These are phyloP conservation scores for Pythium coloratum DNA, from an alignment of 352 stramenopile species.

Conservation along the genomic window DNA sequence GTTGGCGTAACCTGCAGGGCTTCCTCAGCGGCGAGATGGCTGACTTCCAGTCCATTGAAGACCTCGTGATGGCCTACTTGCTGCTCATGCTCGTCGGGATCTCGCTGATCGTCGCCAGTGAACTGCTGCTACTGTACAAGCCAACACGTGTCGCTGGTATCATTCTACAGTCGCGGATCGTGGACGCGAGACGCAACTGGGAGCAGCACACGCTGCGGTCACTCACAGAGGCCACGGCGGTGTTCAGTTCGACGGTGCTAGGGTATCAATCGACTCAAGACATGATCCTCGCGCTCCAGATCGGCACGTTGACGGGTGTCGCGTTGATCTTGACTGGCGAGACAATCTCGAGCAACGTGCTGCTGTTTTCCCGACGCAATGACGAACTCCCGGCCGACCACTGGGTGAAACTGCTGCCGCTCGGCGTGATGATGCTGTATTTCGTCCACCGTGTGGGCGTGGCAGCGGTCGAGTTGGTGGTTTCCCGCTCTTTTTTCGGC, in stretches of 20 bases:
- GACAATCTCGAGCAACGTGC: conserved; percentile 34
- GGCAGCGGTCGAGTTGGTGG: conserved; percentile 42
- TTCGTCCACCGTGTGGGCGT: conserved; percentile 56
- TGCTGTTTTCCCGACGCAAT: conserved; percentile 30
- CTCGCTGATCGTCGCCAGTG: conserved; percentile 74
- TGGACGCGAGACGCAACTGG: conserved; percentile 71
- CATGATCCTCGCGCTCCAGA: conserved; percentile 67
- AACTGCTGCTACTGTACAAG: conserved; percentile 69
- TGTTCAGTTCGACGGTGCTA: conserved; percentile 56
- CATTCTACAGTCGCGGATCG: conserved; percentile 69
- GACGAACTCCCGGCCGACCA: conserved; percentile 62
- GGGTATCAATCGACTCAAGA: conserved; percentile 58
- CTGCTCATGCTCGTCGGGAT: conserved; percentile 73
- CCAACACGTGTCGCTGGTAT: conserved; percentile 59
- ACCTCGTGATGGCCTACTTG: conserved; percentile 69
- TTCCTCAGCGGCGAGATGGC: conserved; percentile 43
- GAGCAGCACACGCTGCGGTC: conserved; percentile 56
- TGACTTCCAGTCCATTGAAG: conserved; percentile 46
- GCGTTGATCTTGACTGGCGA: conserved; percentile 62
- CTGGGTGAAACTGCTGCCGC: conserved; percentile 75
- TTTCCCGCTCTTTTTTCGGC: conserved; percentile 40
- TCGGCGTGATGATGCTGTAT: conserved; percentile 65
- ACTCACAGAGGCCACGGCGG: conserved; percentile 55
- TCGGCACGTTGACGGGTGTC: conserved; percentile 65
- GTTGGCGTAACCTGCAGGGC: conserved; percentile 39